phyloP scores from a whole-genome alignment of 2,329 filamentous ascomycete genomes.

The Penicillium sp. region DNA sequence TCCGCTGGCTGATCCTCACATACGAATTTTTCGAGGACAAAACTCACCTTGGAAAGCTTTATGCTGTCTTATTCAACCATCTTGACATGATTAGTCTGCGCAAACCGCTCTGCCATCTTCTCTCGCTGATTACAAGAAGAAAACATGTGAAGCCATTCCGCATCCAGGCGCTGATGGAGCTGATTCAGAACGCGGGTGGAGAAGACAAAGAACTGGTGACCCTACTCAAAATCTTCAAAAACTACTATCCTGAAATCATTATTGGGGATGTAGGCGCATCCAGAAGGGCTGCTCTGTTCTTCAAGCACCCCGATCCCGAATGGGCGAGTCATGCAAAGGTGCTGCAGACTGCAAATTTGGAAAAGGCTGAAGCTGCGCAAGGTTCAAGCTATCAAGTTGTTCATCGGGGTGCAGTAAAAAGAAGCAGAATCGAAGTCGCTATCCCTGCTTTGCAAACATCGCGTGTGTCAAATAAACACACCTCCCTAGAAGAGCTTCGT shows the following conservation, averaged over 20 bases:
- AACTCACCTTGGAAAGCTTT: constrained; percentile 65
- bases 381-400: constrained; percentile 65
- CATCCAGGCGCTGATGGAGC: constrained; percentile 68
- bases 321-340: constrained; percentile 69
- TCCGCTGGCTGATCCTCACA: constrained; percentile 77
- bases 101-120: constrained; percentile 69
- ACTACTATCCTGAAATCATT: constrained; percentile 88
- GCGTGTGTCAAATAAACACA: constrained; percentile 62
- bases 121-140: constrained; percentile 75
- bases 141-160: constrained; percentile 82
- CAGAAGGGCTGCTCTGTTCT: constrained; percentile 35
- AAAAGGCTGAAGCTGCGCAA: constrained; percentile 41
- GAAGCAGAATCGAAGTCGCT: constrained; percentile 51
- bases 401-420: constrained; percentile 52
- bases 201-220: constrained; percentile 74
- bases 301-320: constrained; percentile 69
- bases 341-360: constrained; percentile 61
- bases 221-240: constrained; percentile 79
- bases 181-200: constrained; percentile 52
- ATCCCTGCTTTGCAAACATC: constrained; percentile 73
- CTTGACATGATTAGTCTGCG: constrained; percentile 77
- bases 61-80: constrained; percentile 75
- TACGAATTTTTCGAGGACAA: constrained; percentile 69
- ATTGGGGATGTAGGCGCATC: constrained; percentile 63
- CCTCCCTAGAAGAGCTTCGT: constrained; percentile 73